Percentiles rank a stretch among this genome's conserved stretches.
Evolutionary conservation across 148 eudicot species (phyloP).

Genomic region (Silene uniflora): DNA sequence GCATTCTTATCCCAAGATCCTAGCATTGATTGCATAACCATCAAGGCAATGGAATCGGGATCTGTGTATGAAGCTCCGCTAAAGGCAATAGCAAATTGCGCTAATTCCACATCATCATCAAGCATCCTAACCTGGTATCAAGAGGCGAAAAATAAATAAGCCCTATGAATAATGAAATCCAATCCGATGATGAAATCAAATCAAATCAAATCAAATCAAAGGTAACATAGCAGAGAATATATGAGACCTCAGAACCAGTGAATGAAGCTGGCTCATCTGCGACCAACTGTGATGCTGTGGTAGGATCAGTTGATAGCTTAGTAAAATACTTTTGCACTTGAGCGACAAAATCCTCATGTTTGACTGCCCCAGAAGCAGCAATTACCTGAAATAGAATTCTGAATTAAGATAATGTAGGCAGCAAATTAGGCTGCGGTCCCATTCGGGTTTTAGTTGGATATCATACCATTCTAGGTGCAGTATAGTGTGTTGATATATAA

Average conservation of each 20-base stretch:
- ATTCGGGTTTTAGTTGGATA: background rate
- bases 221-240: background rate
- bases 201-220: too few relatives aligned
- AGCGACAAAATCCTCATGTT: conserved; percentile 80
- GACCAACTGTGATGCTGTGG: conserved; percentile 66
- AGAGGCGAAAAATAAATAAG: background rate
- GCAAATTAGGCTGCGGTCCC: background rate
- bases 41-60: conserved; percentile 92
- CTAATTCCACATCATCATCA: conserved; percentile 79
- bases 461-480: conserved; percentile 82
- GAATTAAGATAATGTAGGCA: background rate
- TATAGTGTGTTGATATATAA: conserved; percentile 79
- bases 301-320: conserved; percentile 64
- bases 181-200: background rate
- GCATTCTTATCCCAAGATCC: conserved; percentile 81
- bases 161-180: background rate
- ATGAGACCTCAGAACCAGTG: conserved; percentile 91
- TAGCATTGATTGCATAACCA: conserved; percentile 87
- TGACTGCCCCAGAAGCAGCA: conserved; percentile 84
- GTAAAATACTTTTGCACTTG: conserved; percentile 64
- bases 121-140: conserved; percentile 65
- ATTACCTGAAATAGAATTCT: conserved; percentile 48
- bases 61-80: conserved; percentile 93
- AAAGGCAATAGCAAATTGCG: conserved; percentile 90
- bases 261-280: conserved; percentile 74